Evolutionary conservation across 257 asterid species (phyloP), one percentile per base, ranked within the genome.

Genomic region (Ballota nigra): DNA sequence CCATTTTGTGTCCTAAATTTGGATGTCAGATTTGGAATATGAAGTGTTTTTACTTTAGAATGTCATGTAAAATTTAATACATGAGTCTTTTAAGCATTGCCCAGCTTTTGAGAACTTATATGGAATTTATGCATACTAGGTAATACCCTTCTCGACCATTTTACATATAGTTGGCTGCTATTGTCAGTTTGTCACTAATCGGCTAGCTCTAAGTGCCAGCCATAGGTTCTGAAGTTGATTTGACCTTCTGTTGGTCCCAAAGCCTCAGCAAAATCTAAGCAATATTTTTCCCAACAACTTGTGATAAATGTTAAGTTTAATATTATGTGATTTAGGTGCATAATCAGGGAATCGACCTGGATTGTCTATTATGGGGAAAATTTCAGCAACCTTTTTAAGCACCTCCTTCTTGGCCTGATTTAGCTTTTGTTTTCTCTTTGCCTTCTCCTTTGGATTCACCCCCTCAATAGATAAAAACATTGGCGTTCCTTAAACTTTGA

Each of bases 31-130:
- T 65, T 20, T 43, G 67, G 66, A 33, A 66, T 19, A 29, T 61
- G 23, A 31, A 45, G 49, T 41, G 6, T 22, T 19, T 53, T 61
- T 53, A 16, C 61, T 41, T 58, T 57, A 26, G 52, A 49, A 65
- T 60, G 60, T 28, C 72, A 62, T 72, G 70, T 34, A 45, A 28
- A 66, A 13, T 19, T 20, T 22, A 20, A 16, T 15, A 18, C 13
- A 69, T 71, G 76, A 71, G 40, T 60, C 41, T 71, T 38, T 61
- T 61, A 58, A 66, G 60, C 61, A 65, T 41, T 73, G 10, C 36
- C 59, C 45, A 24, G 71, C 67, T 65, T 74, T 57, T 57, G 73
- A 41, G 55, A 56, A 66, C 20, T 16, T 55, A 12, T 43, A 60
- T 51, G 65, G 23, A 73, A 52, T 23, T 38, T 73, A 26, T 55